Percentiles rank a stretch among this genome's conserved stretches.
These are phyloP conservation scores for Conticribra weissflogii DNA, from an alignment of 108 stramenopile species.

Conservation along the genomic window DNA sequence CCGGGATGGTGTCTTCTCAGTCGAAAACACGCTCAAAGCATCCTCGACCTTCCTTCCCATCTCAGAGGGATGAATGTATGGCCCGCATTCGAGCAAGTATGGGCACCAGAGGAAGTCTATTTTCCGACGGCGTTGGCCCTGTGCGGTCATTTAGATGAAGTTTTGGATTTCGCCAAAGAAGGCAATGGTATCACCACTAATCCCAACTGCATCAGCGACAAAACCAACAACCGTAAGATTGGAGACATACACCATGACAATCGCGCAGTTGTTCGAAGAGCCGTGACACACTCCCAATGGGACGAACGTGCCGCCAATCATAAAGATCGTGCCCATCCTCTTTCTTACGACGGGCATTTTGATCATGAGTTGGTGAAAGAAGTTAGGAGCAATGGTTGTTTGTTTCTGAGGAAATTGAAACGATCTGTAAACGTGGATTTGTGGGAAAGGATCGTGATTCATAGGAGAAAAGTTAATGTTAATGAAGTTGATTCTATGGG, in stretches of 20 bases:
- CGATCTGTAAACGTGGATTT: slow-evolving; percentile 21
- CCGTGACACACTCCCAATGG: slow-evolving; percentile 56
- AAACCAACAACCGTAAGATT: not conserved
- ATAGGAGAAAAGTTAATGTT: slow-evolving; percentile 7
- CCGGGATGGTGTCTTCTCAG: slow-evolving; percentile 63
- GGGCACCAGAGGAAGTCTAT: slow-evolving; percentile 69
- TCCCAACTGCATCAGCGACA: not conserved
- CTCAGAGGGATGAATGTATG: slow-evolving; percentile 52
- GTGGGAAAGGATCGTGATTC: slow-evolving; percentile 48
- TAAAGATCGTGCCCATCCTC: slow-evolving; percentile 57
- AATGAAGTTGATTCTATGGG: not conserved
- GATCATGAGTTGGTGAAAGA: slow-evolving; percentile 29
- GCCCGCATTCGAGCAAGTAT: slow-evolving; percentile 58
- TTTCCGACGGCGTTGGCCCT: slow-evolving; percentile 53
- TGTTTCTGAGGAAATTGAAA: slow-evolving; percentile 60
- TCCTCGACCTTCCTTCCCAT: slow-evolving; percentile 46
- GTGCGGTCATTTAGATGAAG: slow-evolving; percentile 41
- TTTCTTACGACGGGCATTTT: slow-evolving; percentile 54
- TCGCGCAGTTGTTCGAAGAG: slow-evolving; percentile 1
- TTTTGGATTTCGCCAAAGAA: too few species aligned
- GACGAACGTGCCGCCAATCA: slow-evolving; percentile 47
- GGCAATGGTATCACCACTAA: not conserved
- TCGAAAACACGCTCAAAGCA: slow-evolving; percentile 51
- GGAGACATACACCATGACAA: not conserved
- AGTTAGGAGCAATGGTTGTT: slow-evolving; percentile 38